phyloP scores from a whole-genome alignment of 306 rosid genomes.

The Vigna mungo region DNA sequence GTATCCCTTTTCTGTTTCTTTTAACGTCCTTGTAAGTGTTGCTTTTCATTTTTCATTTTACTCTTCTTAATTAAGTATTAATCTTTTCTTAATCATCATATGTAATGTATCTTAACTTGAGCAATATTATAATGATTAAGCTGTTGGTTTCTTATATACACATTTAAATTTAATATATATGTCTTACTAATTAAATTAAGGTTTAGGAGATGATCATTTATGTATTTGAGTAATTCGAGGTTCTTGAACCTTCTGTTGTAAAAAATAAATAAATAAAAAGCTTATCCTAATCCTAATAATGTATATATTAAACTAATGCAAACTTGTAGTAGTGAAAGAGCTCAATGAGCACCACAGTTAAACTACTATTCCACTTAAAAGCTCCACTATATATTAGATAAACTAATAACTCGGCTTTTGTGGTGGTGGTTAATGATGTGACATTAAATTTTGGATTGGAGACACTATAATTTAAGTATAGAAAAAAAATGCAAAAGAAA shows the following conservation, averaged over 20 bases:
- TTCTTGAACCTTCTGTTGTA: conserved; percentile 42
- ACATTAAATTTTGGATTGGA: conserved; percentile 38
- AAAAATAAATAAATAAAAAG: not conserved
- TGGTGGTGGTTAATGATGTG: conserved; percentile 52
- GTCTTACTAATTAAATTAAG: no score
- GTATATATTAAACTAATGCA: conserved; percentile 12
- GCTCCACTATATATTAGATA: conserved; percentile 10
- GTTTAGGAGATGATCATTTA: not conserved
- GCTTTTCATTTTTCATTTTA: conserved; percentile 36
- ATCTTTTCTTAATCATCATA: conserved; percentile 12
- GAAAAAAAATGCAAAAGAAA: not conserved
- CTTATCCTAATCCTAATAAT: conserved; percentile 37
- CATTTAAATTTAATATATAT: no score
- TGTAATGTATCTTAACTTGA: not conserved
- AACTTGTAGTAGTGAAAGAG: conserved; percentile 29
- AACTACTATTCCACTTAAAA: conserved; percentile 30
- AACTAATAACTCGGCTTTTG: conserved; percentile 33
- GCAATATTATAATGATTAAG: conserved; percentile 2
- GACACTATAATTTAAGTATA: conserved; percentile 12
- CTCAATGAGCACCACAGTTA: conserved; percentile 11
- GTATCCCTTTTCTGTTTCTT: conserved; percentile 47
- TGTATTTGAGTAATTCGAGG: not conserved
- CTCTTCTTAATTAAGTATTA: not conserved
- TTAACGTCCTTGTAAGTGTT: conserved; percentile 48
- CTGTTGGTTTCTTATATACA: not conserved